Conservation (phyloP, 164 flowering plant species). For the Annona squamosa region DNA sequence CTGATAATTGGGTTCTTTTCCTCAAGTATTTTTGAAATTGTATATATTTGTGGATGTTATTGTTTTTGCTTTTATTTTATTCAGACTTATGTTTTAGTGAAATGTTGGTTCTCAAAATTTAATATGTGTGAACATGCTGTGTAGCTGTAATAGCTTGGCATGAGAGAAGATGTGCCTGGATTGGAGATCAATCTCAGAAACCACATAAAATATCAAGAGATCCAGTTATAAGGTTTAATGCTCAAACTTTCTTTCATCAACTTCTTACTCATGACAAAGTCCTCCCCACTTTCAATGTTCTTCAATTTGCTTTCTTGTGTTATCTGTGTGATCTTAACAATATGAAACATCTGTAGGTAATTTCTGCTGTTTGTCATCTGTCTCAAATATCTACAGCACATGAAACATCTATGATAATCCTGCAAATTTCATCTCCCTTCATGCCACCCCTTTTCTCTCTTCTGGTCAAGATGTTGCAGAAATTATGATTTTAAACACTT, state of each 20-base stretch:
- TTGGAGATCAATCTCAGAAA: conserved; percentile 34
- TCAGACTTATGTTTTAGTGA: background rate
- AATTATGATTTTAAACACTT: background rate
- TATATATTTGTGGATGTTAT: background rate
- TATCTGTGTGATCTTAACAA: background rate
- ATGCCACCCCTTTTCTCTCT: too few species aligned
- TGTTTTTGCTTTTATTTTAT: background rate
- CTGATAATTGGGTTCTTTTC: too few species aligned
- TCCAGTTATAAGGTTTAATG: conserved; percentile 38
- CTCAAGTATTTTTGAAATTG: too few species aligned
- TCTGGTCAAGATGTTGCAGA: too few species aligned
- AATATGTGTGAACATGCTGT: background rate
- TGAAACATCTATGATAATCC: too few species aligned
- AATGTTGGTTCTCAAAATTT: background rate
- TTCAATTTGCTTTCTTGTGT: background rate
- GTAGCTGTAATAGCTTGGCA: conserved; percentile 51
- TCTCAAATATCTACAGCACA: too few species aligned
- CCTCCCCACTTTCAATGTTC: background rate
- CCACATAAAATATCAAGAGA: conserved; percentile 25
- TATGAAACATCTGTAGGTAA: background rate
- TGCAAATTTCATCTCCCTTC: too few species aligned
- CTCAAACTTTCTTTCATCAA: background rate
- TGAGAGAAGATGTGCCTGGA: conserved; percentile 42
- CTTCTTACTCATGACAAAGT: background rate
- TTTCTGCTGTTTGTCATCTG: too few species aligned